Percentiles rank a stretch among this genome's conserved stretches.
phyloP scores from a whole-genome alignment of 2,329 filamentous ascomycete genomes.

The Scedosporium dehoogii region DNA sequence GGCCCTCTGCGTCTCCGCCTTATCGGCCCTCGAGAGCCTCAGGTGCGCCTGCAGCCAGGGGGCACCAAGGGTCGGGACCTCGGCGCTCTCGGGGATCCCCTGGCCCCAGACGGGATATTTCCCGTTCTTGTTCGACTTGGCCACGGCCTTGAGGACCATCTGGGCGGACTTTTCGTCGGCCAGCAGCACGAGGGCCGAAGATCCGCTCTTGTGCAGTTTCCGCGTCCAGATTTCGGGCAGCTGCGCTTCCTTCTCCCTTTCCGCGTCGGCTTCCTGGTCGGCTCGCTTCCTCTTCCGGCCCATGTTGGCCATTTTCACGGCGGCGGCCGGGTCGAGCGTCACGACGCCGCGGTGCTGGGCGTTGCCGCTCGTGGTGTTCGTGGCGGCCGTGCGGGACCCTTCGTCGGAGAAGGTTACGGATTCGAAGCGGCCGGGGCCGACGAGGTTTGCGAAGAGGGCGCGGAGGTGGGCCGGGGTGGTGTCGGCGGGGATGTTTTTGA shows the following conservation, averaged over 20 bases:
- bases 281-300: conserved; percentile 38
- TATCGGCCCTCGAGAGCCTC: conserved; percentile 60
- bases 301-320: conserved; percentile 25
- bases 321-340: conserved; percentile 19
- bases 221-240: conserved; percentile 68
- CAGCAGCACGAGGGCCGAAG: conserved; percentile 71
- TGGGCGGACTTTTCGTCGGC: conserved; percentile 75
- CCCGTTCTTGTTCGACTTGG: conserved; percentile 49
- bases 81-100: conserved; percentile 39
- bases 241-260: conserved; percentile 46
- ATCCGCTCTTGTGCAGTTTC: conserved; percentile 60
- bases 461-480: conserved; percentile 70
- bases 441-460: conserved; percentile 60
- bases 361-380: conserved; percentile 13
- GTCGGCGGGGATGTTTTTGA: conserved; percentile 84
- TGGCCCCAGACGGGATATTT: conserved; percentile 60
- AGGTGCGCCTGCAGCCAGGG: conserved; percentile 56
- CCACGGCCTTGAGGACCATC: conserved; percentile 63
- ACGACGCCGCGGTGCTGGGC: conserved; percentile 23
- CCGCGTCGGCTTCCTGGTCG: conserved; percentile 46
- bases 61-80: conserved; percentile 47
- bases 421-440: conserved; percentile 73
- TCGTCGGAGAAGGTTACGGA: conserved; percentile 63
- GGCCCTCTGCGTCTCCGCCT: conserved; percentile 53
- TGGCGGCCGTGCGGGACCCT: conserved; percentile 26